Percentiles rank a stretch among this genome's conserved stretches.
Evolutionary conservation across 2,329 filamentous ascomycete species (phyloP).

Genomic region (Tolypocladium endophyticum): DNA sequence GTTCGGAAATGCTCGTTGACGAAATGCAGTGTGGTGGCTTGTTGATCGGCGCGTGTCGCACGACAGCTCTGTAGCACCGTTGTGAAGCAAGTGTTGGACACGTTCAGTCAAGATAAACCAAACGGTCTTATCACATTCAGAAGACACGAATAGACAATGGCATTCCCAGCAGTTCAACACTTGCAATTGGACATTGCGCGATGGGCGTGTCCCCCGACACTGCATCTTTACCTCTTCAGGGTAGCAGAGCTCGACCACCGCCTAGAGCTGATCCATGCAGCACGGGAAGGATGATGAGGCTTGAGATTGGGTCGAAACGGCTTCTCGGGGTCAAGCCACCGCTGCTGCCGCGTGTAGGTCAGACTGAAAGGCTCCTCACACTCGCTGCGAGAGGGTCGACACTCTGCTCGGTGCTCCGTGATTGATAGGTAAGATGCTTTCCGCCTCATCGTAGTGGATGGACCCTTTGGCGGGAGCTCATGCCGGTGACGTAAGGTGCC

Average conservation of each 20-base stretch:
- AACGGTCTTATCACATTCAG: not conserved
- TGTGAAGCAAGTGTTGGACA: too few relatives aligned
- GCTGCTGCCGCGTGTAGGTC: not conserved
- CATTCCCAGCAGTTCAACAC: too few relatives aligned
- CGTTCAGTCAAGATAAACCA: not conserved
- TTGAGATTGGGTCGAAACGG: not conserved
- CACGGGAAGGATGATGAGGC: too few relatives aligned
- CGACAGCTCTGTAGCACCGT: too few relatives aligned
- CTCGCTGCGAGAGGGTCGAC: too few relatives aligned
- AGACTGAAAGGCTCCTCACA: too few relatives aligned
- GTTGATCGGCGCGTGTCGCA: too few relatives aligned
- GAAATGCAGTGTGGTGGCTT: not conserved
- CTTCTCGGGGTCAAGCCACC: not conserved
- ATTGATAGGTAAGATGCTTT: too few relatives aligned
- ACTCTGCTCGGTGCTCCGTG: too few relatives aligned
- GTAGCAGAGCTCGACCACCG: not conserved
- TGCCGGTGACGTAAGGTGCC: not conserved
- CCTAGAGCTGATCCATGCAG: not conserved
- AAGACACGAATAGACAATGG: not conserved
- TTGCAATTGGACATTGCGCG: not conserved
- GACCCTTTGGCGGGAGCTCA: not conserved
- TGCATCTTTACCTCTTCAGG: not conserved
- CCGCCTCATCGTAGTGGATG: not conserved
- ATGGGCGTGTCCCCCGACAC: not conserved
- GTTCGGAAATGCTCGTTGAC: not conserved